These are phyloP conservation scores for Cryptococcus jaspeensis DNA, from an alignment of 1,284 basidiomycete genomes.

Conservation along the genomic window DNA sequence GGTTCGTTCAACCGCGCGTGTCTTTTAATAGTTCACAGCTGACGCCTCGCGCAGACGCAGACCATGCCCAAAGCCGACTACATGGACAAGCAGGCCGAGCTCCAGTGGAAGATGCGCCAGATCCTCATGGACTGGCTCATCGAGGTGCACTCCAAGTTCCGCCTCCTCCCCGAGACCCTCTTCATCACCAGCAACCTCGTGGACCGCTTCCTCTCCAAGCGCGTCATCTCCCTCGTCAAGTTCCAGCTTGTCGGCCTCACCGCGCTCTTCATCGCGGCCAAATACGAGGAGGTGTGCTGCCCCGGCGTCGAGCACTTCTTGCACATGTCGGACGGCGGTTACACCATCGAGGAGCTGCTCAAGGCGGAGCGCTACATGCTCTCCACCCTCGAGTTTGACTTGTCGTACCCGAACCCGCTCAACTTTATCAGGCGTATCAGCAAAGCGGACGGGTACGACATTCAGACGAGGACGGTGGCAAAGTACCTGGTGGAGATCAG, in stretches of 20 bases:
- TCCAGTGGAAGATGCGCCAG: slow-evolving; percentile 91
- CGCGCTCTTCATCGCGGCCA: slow-evolving; percentile 88
- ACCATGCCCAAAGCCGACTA: slow-evolving; percentile 86
- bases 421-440: slow-evolving; percentile 88
- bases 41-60: slow-evolving; percentile 58
- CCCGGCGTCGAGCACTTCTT: slow-evolving; percentile 87
- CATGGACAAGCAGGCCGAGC: slow-evolving; percentile 85
- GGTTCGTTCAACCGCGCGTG: slow-evolving; percentile 45
- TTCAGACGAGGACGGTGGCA: slow-evolving; percentile 83
- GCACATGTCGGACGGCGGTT: slow-evolving; percentile 83
- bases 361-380: slow-evolving; percentile 92
- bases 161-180: slow-evolving; percentile 89
- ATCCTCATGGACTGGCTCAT: slow-evolving; percentile 97
- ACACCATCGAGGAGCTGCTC: slow-evolving; percentile 82
- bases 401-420: slow-evolving; percentile 90
- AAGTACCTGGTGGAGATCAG: slow-evolving; percentile 93
- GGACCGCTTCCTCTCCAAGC: slow-evolving; percentile 90
- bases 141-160: slow-evolving; percentile 92
- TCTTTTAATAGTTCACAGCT: slow-evolving; percentile 1
- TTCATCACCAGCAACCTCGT: slow-evolving; percentile 94
- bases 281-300: slow-evolving; percentile 94
- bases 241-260: slow-evolving; percentile 94
- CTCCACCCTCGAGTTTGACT: slow-evolving; percentile 85
- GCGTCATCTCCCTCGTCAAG: slow-evolving; percentile 86
- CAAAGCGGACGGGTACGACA: slow-evolving; percentile 95